Base-by-base conservation (phyloP, 139 green algal species). In the Chlamydomonas sphaeroides region DNA sequence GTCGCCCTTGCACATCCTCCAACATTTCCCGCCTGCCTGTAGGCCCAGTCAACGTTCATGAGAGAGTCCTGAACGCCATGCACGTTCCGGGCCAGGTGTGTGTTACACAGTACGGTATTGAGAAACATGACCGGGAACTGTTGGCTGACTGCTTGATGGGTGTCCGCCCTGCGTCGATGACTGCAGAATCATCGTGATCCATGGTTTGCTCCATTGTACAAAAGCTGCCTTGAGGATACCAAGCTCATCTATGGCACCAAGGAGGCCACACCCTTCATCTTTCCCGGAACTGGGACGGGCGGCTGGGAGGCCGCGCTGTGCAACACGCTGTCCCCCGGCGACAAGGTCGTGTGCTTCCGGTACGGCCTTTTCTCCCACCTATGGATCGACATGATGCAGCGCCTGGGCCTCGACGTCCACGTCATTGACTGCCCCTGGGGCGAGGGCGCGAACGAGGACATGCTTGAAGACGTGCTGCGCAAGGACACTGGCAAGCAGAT, bases 21-120 rank as follows among this genome's bases (percentile, higher is more conserved):
- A n/a, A n/a, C n/a, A n/a, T n/a, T n/a, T n/a, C n/a, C n/a, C n/a
- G n/a, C 32, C 74, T 30, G 30, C 23, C 26, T n/a, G 41, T 94
- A 95, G 96, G 96, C n/a, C 97, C 97, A 0, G 96, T 98, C 26
- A 99, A 99, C 92, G 98, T 99, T 67, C 97, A 98, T 61, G 94
- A 99, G 10, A 72, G 85, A 20, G 96, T 99, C 32, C 77, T 93
- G 65, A 87, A 92, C 1, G 97, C 94, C 0, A 99, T 99, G 97
- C 73, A 94, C 56, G 89, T 96, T 69, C 93, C 94, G 0, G 90
- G 91, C 18, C 89, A n/a, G n/a, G n/a, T n/a, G n/a, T n/a, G n/a
- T n/a, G n/a, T n/a, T n/a, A n/a, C n/a, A n/a, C n/a, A n/a, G n/a
- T n/a, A n/a, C n/a, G n/a, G n/a, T n/a, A n/a, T n/a, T n/a, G n/a